Evolutionary conservation across 345 rosid species (phyloP), one percentile per base, ranked within the genome.

Genomic region (Eucalyptus paniculata): DNA sequence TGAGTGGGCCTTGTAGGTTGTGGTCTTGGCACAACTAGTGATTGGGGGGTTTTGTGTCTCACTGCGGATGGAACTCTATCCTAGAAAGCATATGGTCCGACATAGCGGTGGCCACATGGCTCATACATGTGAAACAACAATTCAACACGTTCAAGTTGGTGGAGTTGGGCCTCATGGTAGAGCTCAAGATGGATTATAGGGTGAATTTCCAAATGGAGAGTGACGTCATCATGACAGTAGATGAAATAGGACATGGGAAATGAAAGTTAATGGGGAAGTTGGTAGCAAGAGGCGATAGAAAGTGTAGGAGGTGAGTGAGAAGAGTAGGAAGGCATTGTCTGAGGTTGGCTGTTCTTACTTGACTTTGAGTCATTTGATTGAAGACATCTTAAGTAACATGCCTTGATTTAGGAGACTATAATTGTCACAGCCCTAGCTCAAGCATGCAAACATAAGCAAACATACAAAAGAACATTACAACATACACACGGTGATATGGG

Each of bases 41-140:
- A 47, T 90, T 4, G 94, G 94, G 30, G 30, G 96, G 95, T 12
- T 96, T 95, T n/a, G 94, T 96, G 28, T 92, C 95, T 8, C 96
- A 96, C 26, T 93, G 95, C 13, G 93, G 94, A 7, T 94, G 96
- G 95, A 94, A 95, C 83, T 96, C 97, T 2, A 91, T 53, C 1
- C 32, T 94, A 10, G 95, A 96, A 89, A 93, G 94, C 34, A 56
- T 95, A 26, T 94, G 96, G 96, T 93, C 90, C 9, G 95, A 93
- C 0, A 92, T 93, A 45, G 96, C 94, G 1, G 81, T 90, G 2
- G 94, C 95, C 11, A 88, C 94, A 3, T 95, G 96, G 95, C 97
- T 97, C n/a, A 2, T 93, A 88, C 80, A 91, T 44, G 91, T 90
- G 0, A 95, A 96, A 86, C 97, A 95, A 44, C 95, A 93, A 7